A percentile compares a stretch with the other conserved stretches of the same genome.
These are phyloP conservation scores for Paramecium primaurelia DNA, from an alignment of 73 alveolate genomes.

Conservation along the genomic window DNA sequence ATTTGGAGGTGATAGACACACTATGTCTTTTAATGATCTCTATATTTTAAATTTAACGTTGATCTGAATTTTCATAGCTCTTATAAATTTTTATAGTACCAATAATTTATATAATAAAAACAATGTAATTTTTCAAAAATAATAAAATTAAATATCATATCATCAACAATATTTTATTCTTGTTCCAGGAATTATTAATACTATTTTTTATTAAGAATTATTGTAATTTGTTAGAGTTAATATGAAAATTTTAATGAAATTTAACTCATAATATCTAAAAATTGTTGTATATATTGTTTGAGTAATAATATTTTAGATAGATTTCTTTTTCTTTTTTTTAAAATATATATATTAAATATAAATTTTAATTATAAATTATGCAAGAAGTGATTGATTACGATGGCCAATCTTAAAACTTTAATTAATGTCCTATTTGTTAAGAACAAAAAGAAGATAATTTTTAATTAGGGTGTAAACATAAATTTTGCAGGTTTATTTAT, in stretches of 20 bases:
- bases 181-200: not conserved
- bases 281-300: too few species aligned
- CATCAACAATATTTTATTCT: not conserved
- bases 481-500: not conserved
- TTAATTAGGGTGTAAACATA: not conserved
- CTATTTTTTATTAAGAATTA: too few species aligned
- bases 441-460: not conserved
- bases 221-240: too few species aligned
- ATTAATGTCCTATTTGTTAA: not conserved
- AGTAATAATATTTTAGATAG: not conserved
- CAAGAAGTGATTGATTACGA: not conserved
- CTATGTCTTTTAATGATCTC: conserved; percentile 80
- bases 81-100: not conserved
- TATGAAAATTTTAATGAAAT: too few species aligned
- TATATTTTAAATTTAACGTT: not conserved
- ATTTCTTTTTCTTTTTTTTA: not conserved
- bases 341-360: not conserved
- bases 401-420: not conserved
- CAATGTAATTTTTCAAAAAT: too few species aligned
- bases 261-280: too few species aligned
- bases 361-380: not conserved
- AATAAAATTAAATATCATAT: not conserved
- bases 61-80: not conserved
- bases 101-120: too few species aligned
- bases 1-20: conserved; percentile 90